Base-by-base conservation (phyloP, 2,329 filamentous ascomycete species). In the Dactylellina parvicollis region DNA sequence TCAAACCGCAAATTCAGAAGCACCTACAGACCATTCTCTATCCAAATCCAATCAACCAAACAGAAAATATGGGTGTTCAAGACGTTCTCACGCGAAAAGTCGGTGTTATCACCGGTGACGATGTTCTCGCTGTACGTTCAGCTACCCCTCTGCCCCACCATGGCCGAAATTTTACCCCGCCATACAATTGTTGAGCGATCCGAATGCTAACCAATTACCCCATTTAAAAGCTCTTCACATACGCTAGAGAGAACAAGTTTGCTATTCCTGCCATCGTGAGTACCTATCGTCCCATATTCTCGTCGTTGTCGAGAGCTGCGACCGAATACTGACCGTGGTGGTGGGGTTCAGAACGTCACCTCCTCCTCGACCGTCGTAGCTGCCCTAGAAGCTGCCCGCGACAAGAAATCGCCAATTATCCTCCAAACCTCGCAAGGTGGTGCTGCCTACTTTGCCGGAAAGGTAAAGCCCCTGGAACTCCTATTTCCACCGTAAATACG, bases 361-460 rank as follows among this genome's bases (percentile, higher is more conserved):
- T 96, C 92, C 42, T 96, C 91, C 75, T 96, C 92, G 75, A 92
- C 90, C 75, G 90, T 88, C 76, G 90, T 97, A 77, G 89, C 92
- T 79, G 84, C 92, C 62, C 92, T 99, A 79, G 95, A 99, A 87
- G 95, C 95, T 81, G 95, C 95, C 78, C 90, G 92, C 79, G 93
- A 98, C 83, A 85, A 88, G 81, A 96, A 96, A 83, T 86, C 91
- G 75, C 95, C 95, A 79, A 89, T 97, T 83, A 90, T 97, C 83
- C 88, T 98, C 78, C 95, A 98, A 85, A 86, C 91, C 79, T 96
- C 91, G 79, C 92, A 98, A 84, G 95, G 95, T 80, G 93, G 93
- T 84, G 90, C 92, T 76, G 93, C 92, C 79, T 96, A 89, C 87
- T 96, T 96, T 81, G 91, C 91, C 79, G 92, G 92, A 83, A 94